phyloP scores from a whole-genome alignment of 257 asterid genomes.

The Knoxia roxburghii region DNA sequence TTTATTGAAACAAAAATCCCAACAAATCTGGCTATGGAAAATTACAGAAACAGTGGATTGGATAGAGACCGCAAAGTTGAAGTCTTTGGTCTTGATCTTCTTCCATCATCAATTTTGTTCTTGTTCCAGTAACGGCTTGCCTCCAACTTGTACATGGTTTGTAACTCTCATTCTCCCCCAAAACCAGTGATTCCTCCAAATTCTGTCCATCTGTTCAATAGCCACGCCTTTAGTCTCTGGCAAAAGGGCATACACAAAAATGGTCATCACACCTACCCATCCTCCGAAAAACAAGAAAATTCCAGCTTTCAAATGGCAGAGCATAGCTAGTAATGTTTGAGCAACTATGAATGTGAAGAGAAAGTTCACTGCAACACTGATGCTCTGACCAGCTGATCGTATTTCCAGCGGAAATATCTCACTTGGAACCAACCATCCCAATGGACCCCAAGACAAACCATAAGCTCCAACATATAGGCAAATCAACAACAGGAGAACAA shows the following conservation, averaged over 20 bases:
- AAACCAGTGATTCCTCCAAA: conserved; percentile 73
- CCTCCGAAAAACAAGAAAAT: conserved; percentile 78
- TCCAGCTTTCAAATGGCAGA: conserved; percentile 59
- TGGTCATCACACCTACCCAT: conserved; percentile 74
- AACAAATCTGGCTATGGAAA: not conserved
- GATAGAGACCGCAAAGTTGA: too few relatives aligned
- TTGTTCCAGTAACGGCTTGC: too few relatives aligned
- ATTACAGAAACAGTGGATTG: too few relatives aligned
- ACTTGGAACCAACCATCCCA: conserved; percentile 79
- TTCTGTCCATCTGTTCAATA: conserved; percentile 61
- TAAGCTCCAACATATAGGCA: conserved; percentile 59
- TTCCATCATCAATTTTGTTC: too few relatives aligned
- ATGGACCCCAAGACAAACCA: conserved; percentile 79
- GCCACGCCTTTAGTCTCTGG: conserved; percentile 87
- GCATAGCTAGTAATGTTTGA: conserved; percentile 58
- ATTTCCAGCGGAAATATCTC: conserved; percentile 72
- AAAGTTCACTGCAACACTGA: conserved; percentile 54
- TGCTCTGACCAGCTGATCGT: conserved; percentile 66
- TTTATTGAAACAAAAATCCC: not conserved
- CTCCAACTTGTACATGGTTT: not conserved
- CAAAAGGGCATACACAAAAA: conserved; percentile 43
- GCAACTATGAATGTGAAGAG: conserved; percentile 54
- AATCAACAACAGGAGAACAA: conserved; percentile 37
- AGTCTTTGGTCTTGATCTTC: conserved; percentile 6
- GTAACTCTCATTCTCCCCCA: conserved; percentile 52